Percentiles rank a stretch among this genome's conserved stretches.
These are phyloP conservation scores for Crotalaria pallida DNA, from an alignment of 306 rosid genomes.

Conservation along the genomic window DNA sequence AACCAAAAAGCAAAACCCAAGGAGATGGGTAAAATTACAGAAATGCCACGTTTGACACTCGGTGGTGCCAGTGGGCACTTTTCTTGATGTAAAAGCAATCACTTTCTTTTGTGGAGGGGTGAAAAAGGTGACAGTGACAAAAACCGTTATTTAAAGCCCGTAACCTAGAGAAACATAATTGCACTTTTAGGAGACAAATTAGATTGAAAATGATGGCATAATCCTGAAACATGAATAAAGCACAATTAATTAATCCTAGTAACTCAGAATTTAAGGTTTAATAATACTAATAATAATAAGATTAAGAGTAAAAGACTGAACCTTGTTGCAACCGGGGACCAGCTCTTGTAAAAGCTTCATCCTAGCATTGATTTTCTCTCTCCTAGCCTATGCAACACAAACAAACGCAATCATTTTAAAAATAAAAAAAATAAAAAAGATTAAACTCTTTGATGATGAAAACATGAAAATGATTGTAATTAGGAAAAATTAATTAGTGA, in stretches of 20 bases:
- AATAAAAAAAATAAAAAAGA: neutral
- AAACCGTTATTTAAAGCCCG: conserved; percentile 32
- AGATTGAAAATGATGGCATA: conserved; percentile 27
- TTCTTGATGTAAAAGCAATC: conserved; percentile 55
- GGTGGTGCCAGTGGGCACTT: conserved; percentile 27
- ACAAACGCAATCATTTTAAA: neutral
- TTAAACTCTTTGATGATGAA: neutral
- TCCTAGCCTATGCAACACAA: conserved; percentile 73
- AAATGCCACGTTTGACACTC: conserved; percentile 32
- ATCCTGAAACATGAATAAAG: conserved; percentile 31
- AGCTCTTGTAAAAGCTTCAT: conserved; percentile 95
- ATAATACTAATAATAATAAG: neutral
- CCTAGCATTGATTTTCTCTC: conserved; percentile 96
- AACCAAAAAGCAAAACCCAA: conserved; percentile 13
- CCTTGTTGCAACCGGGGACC: conserved; percentile 99
- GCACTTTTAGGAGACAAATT: conserved; percentile 46
- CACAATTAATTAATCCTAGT: conserved; percentile 18
- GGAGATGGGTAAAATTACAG: conserved; percentile 20
- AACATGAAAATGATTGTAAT: neutral
- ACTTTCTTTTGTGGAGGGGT: conserved; percentile 2
- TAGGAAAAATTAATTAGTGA: conserved; percentile 10
- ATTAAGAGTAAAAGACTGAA: conserved; percentile 32
- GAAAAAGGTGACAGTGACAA: conserved; percentile 43
- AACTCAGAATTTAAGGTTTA: conserved; percentile 14
- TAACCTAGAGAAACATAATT: conserved; percentile 28